A percentile compares a stretch with the other conserved stretches of the same genome.
Conservation (phyloP, 495 filamentous ascomycete species). For the Xylaria curta region DNA sequence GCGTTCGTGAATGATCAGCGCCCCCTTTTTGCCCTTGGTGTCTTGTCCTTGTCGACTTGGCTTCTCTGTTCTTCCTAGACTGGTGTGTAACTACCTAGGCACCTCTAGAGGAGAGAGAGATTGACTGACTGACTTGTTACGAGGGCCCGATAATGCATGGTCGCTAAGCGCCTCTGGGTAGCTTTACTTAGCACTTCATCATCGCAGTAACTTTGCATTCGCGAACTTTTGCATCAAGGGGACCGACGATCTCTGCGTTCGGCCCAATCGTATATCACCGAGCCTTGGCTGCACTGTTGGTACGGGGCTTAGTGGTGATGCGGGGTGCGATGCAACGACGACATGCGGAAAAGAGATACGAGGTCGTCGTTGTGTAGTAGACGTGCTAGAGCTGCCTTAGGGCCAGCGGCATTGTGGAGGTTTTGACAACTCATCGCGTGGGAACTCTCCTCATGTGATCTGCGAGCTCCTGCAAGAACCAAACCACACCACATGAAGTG, state of each 20-base stretch:
- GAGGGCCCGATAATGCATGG: slow-evolving; percentile 2
- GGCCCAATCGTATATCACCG: slow-evolving; percentile 20
- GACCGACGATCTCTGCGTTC: slow-evolving; percentile 21
- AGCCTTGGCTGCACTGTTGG: slow-evolving; percentile 21
- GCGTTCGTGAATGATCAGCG: slow-evolving; percentile 12
- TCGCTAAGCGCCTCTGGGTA: slow-evolving; percentile 6
- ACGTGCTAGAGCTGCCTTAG: slow-evolving; percentile 14
- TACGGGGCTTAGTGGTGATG: slow-evolving; percentile 2
- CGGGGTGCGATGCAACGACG: slow-evolving; percentile 26
- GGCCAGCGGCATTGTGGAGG: slow-evolving; percentile 25
- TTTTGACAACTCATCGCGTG: slow-evolving; percentile 28
- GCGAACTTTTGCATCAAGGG: slow-evolving; percentile 16
- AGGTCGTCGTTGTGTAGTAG: slow-evolving; percentile 14
- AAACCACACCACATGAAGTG: slow-evolving; percentile 24
- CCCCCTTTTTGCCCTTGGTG: not conserved
- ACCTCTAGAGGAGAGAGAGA: not conserved
- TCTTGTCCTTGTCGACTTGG: slow-evolving; percentile 19
- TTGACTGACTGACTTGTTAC: not conserved
- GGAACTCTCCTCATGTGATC: slow-evolving; percentile 29
- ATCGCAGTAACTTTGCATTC: slow-evolving; percentile 4
- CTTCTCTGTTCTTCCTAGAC: not conserved
- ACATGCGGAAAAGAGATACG: slow-evolving; percentile 25
- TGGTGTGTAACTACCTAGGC: not conserved
- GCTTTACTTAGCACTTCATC: not conserved
- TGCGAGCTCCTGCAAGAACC: slow-evolving; percentile 26